Conservation (phyloP, 169 alveolate species). For the Theileria luwenshuni region DNA sequence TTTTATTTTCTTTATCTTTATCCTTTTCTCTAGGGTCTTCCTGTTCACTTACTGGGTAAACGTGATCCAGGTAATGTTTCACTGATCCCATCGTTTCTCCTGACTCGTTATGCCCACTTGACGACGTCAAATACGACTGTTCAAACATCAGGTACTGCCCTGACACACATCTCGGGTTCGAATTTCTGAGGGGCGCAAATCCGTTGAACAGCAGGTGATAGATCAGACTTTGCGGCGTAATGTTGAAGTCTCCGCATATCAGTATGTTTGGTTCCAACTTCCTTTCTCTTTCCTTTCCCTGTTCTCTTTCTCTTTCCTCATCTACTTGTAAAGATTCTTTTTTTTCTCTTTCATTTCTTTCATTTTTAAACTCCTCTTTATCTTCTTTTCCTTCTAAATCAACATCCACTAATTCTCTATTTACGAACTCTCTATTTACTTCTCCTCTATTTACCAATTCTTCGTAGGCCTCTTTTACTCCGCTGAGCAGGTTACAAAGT, state of each 20-base stretch:
- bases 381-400: too few relatives aligned
- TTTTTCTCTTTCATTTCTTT: too few relatives aligned
- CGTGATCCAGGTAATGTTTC: conserved; percentile 47
- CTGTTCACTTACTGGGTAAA: too few relatives aligned
- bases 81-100: conserved; percentile 62
- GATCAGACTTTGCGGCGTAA: conserved; percentile 76
- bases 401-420: neutral
- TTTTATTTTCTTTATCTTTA: neutral
- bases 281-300: neutral
- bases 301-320: neutral
- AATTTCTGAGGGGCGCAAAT: conserved; percentile 66
- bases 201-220: conserved; percentile 73
- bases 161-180: conserved; percentile 63
- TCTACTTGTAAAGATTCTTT: too few relatives aligned
- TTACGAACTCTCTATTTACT: too few relatives aligned
- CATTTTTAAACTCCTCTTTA: too few relatives aligned
- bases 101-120: conserved; percentile 50
- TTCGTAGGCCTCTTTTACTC: conserved; percentile 54
- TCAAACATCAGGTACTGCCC: conserved; percentile 80
- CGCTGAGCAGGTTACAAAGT: conserved; percentile 65
- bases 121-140: conserved; percentile 52
- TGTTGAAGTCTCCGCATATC: conserved; percentile 78
- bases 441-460: conserved; percentile 10
- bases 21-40: conserved; percentile 9
- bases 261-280: conserved; percentile 62